phyloP scores from a whole-genome alignment of 2,329 filamentous ascomycete species.

The Talaromyces sp. region DNA sequence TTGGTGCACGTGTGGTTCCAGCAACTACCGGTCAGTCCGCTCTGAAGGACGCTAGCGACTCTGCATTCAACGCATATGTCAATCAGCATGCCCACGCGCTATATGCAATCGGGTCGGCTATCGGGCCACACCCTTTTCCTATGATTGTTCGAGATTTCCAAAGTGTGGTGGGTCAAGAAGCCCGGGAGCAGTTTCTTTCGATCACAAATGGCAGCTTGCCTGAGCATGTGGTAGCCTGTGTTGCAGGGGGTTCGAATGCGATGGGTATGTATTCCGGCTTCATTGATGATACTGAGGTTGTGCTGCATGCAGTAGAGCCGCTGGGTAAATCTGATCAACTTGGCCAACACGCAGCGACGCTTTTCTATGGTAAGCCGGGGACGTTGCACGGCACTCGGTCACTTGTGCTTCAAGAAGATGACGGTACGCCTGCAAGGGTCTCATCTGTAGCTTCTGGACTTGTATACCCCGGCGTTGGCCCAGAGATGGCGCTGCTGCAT shows the following conservation, averaged over 20 bases:
- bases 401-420: slow-evolving; percentile 1
- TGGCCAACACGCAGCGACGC: slow-evolving; percentile 2
- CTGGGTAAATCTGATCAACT: background rate
- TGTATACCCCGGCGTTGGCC: slow-evolving; percentile 20
- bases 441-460: slow-evolving; percentile 19
- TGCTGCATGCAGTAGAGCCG: background rate
- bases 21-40: slow-evolving; percentile 67
- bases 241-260: slow-evolving; percentile 17
- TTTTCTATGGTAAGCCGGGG: background rate
- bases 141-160: slow-evolving; percentile 6
- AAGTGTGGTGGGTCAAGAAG: slow-evolving; percentile 1
- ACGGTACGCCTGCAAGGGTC: background rate
- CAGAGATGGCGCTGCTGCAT: slow-evolving; percentile 17
- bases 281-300: slow-evolving; percentile 1
- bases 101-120: slow-evolving; percentile 86
- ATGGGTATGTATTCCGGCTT: slow-evolving; percentile 12
- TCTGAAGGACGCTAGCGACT: slow-evolving; percentile 73
- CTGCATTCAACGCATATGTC: slow-evolving; percentile 79
- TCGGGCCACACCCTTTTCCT: slow-evolving; percentile 72
- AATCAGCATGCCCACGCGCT: slow-evolving; percentile 76
- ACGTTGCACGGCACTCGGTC: slow-evolving; percentile 1
- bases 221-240: slow-evolving; percentile 17
- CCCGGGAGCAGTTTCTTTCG: slow-evolving; percentile 10
- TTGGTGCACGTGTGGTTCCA: background rate
- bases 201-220: slow-evolving; percentile 14